Evolutionary conservation across 176 grass and related monocot genomes (phyloP).

Genomic region (maize (Zea mays)): Zm-B73-REFERENCE-NAM-5.0 NC_050096.1:238612501-238613000

Average conservation of each 20-base stretch:
- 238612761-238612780: slow-evolving; percentile 18
- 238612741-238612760: slow-evolving; percentile 4
- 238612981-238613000: not conserved
- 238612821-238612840: not conserved
- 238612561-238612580: not conserved
- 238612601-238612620: slow-evolving; percentile 26
- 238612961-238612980: not conserved
- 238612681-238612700: slow-evolving; percentile 23
- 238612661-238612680: not conserved
- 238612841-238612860: slow-evolving; percentile 33
- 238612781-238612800: slow-evolving; percentile 4
- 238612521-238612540: slow-evolving; percentile 17
- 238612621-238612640: not conserved
- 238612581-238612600: slow-evolving; percentile 30
- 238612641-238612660: slow-evolving; percentile 16
- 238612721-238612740: not conserved
- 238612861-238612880: slow-evolving; percentile 22
- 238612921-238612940: slow-evolving; percentile 31
- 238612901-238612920: not conserved
- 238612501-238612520: slow-evolving; percentile 36
- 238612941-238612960: slow-evolving; percentile 37
- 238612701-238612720: slow-evolving; percentile 1
- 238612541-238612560: not conserved
- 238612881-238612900: slow-evolving; percentile 24
- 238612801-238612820: slow-evolving; percentile 21